Percentiles rank a stretch among this genome's conserved stretches.
Conservation (phyloP, 345 rosid species). For the Eucalyptus marginata region DNA sequence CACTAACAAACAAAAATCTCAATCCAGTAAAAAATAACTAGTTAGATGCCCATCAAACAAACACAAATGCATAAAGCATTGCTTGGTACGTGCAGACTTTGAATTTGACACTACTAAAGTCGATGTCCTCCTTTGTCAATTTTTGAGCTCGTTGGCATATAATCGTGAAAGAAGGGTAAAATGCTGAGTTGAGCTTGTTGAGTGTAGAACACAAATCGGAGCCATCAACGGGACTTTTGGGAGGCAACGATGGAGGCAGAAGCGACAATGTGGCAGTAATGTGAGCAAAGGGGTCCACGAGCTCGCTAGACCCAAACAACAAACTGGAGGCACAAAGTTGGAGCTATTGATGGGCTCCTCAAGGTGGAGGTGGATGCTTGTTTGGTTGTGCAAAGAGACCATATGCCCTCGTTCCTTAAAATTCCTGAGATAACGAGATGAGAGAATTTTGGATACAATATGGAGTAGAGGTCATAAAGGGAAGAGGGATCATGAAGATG, state of each 20-base stretch:
- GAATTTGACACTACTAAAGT: background rate
- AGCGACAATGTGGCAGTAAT: background rate
- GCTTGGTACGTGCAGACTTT: background rate
- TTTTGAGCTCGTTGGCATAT: background rate
- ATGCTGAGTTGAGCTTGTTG: rapidly evolving
- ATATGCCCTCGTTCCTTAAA: no score
- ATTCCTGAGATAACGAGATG: no score
- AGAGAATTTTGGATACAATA: no score
- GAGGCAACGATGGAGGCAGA: background rate
- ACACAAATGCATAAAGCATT: no score
- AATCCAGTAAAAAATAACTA: background rate
- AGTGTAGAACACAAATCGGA: background rate
- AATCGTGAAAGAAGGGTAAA: background rate
- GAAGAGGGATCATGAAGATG: no score
- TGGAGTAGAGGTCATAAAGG: no score
- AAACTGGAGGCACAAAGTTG: no score
- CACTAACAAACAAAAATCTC: background rate
- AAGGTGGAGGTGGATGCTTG: no score
- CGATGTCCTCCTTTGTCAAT: no score
- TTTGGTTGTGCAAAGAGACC: no score
- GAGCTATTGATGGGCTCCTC: no score
- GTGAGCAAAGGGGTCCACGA: background rate
- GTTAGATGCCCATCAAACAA: no score
- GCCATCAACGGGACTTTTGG: background rate
- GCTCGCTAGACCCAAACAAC: background rate